phyloP scores from a whole-genome alignment of 768 basidiomycete species.

The Lenzites betulinus region DNA sequence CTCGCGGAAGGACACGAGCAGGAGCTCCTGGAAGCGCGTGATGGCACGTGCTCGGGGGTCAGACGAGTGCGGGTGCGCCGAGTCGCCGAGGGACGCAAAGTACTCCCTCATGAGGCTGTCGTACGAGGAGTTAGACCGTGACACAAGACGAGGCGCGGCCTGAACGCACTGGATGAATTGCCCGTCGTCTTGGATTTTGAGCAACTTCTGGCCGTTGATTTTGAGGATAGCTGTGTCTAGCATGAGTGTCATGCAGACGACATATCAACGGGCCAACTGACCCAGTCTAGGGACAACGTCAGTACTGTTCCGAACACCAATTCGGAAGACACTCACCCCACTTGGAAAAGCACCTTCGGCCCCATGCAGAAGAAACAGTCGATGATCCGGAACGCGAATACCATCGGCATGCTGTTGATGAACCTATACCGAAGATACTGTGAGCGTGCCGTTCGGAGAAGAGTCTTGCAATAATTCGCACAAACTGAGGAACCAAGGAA shows the following conservation, averaged over 20 bases:
- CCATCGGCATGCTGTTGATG: constrained; percentile 94
- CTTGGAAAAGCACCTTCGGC: constrained; percentile 97
- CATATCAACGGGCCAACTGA: constrained; percentile 36
- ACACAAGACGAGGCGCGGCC: neutral
- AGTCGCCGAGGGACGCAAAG: constrained; percentile 90
- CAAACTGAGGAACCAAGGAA: constrained; percentile 98
- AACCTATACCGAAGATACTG: constrained; percentile 46
- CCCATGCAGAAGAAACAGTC: constrained; percentile 99
- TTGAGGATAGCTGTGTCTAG: constrained; percentile 79
- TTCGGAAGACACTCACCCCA: constrained; percentile 64
- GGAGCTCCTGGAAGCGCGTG: constrained; percentile 95
- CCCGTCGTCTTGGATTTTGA: constrained; percentile 95
- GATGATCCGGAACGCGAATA: constrained; percentile 96
- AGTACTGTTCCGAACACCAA: neutral
- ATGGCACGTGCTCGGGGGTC: constrained; percentile 92
- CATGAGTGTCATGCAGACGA: constrained; percentile 23
- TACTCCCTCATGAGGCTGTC: constrained; percentile 93
- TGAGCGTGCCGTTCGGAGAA: constrained; percentile 20
- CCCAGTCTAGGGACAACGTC: constrained; percentile 47
- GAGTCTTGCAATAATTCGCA: constrained; percentile 49
- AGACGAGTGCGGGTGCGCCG: constrained; percentile 86
- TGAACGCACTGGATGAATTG: constrained; percentile 84
- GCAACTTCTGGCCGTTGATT: constrained; percentile 91
- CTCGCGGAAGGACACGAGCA: constrained; percentile 96
- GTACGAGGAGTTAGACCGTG: neutral